phyloP scores from a whole-genome alignment of 768 basidiomycete genomes.

The Leccinum longicurvipes region DNA sequence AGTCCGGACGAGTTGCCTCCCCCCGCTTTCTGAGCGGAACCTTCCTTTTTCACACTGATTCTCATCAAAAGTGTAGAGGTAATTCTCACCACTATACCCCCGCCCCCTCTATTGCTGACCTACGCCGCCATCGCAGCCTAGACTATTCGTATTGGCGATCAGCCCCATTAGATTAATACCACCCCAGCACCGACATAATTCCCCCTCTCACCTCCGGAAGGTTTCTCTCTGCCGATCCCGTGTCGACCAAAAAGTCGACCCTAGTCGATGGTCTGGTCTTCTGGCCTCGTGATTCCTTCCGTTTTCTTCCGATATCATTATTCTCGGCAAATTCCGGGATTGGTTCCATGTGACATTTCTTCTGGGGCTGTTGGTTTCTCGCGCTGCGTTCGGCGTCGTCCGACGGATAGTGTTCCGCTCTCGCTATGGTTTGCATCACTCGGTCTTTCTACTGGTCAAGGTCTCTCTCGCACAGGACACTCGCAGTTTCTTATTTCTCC shows the following conservation, averaged over 20 bases:
- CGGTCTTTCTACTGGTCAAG: slow-evolving; percentile 34
- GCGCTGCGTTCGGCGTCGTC: slow-evolving; percentile 22
- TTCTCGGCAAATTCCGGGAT: slow-evolving; percentile 39
- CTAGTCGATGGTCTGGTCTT: slow-evolving; percentile 14
- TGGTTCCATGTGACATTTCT: slow-evolving; percentile 28
- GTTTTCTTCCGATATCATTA: slow-evolving; percentile 39
- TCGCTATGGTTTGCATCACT: slow-evolving; percentile 28
- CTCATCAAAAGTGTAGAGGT: slow-evolving; percentile 41
- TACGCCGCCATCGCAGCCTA: slow-evolving; percentile 23
- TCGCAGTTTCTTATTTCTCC: slow-evolving; percentile 14
- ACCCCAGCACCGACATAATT: slow-evolving; percentile 29
- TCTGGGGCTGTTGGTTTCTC: slow-evolving; percentile 32
- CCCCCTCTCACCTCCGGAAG: slow-evolving; percentile 25
- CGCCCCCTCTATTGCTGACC: background rate
- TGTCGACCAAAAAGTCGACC: slow-evolving; percentile 3
- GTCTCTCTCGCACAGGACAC: slow-evolving; percentile 39
- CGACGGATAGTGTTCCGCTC: slow-evolving; percentile 30
- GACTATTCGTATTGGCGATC: slow-evolving; percentile 37
- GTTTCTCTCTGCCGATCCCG: slow-evolving; percentile 21
- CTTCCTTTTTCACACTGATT: slow-evolving; percentile 26
- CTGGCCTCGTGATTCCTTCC: slow-evolving; percentile 24
- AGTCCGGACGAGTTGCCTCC: slow-evolving; percentile 79
- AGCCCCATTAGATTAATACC: slow-evolving; percentile 37
- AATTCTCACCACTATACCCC: slow-evolving; percentile 7
- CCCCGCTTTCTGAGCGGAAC: slow-evolving; percentile 51